Conservation (phyloP, 495 filamentous ascomycete species). For the Chaetomidium leptoderma region DNA sequence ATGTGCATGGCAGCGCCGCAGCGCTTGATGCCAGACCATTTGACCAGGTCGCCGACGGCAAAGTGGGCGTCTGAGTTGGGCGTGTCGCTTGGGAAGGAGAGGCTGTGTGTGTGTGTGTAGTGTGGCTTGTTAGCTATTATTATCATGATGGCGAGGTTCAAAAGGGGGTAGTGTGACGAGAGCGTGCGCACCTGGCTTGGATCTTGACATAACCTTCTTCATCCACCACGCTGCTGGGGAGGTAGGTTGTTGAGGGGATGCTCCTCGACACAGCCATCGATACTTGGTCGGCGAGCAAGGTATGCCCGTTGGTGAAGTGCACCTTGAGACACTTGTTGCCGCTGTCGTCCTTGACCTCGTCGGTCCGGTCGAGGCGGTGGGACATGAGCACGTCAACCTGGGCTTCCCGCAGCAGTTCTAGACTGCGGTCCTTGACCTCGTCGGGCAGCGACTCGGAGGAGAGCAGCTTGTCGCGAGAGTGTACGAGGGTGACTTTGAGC, state of each 20-base stretch:
- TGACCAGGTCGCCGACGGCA: conserved; percentile 51
- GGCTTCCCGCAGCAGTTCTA: conserved; percentile 47
- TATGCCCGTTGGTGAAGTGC: conserved; percentile 51
- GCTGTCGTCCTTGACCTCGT: conserved; percentile 28
- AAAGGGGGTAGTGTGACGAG: neutral
- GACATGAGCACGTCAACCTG: conserved; percentile 56
- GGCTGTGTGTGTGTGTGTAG: conserved; percentile 33
- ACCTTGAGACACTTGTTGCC: conserved; percentile 39
- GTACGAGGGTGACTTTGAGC: conserved; percentile 59
- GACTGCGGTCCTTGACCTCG: conserved; percentile 55
- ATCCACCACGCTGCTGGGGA: conserved; percentile 47
- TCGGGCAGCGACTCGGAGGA: conserved; percentile 63
- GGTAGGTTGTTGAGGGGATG: conserved; percentile 51
- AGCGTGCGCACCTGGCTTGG: conserved; percentile 28
- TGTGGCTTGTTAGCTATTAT: neutral
- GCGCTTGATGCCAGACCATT: conserved; percentile 67
- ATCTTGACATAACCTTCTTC: conserved; percentile 57
- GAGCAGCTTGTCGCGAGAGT: conserved; percentile 58
- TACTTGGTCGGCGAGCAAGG: conserved; percentile 52
- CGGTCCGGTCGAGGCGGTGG: conserved; percentile 41
- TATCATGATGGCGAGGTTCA: neutral
- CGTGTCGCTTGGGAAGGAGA: conserved; percentile 41
- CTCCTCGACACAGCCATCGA: conserved; percentile 57
- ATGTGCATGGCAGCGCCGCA: conserved; percentile 65
- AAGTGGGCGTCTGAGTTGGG: conserved; percentile 56